phyloP scores from a whole-genome alignment of 305 asterid species.

The Plantago rigida region DNA sequence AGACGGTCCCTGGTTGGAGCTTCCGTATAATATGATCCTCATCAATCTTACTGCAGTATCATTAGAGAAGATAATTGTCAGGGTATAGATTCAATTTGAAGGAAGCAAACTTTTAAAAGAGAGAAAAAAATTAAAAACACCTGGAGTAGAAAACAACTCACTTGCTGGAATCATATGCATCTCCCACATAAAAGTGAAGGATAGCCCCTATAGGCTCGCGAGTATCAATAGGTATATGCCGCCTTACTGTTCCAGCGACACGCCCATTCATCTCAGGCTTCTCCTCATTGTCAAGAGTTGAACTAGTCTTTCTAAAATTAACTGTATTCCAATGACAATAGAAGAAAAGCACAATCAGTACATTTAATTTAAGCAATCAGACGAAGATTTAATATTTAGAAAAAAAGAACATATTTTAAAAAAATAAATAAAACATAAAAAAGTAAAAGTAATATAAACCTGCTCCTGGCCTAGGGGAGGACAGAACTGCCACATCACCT shows the following conservation, averaged over 20 bases:
- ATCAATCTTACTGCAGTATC: conserved; percentile 48
- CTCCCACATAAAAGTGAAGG: conserved; percentile 89
- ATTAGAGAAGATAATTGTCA: conserved; percentile 19
- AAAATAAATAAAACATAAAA: neutral
- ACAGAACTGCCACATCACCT: conserved; percentile 96
- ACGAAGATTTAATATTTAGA: conserved; percentile 12
- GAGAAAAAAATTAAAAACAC: neutral
- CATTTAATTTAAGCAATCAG: conserved; percentile 21
- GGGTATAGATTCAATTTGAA: too few relatives aligned
- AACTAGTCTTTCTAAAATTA: conserved; percentile 50
- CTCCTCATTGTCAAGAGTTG: conserved; percentile 59
- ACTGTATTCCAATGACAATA: conserved; percentile 38
- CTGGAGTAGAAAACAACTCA: conserved; percentile 25
- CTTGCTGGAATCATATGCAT: conserved; percentile 74
- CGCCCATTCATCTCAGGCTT: conserved; percentile 70
- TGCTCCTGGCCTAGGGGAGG: conserved; percentile 82
- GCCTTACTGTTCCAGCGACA: conserved; percentile 92
- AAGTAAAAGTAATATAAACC: conserved; percentile 35
- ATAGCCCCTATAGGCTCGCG: conserved; percentile 85
- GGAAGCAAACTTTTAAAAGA: neutral
- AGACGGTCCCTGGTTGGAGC: conserved; percentile 74
- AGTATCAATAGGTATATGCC: conserved; percentile 81
- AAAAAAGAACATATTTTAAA: neutral
- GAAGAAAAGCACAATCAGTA: conserved; percentile 12
- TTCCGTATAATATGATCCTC: conserved; percentile 81